These are phyloP conservation scores for Debaryomyces tyrocola DNA, from an alignment of 805 yeast species.

Conservation along the genomic window DNA sequence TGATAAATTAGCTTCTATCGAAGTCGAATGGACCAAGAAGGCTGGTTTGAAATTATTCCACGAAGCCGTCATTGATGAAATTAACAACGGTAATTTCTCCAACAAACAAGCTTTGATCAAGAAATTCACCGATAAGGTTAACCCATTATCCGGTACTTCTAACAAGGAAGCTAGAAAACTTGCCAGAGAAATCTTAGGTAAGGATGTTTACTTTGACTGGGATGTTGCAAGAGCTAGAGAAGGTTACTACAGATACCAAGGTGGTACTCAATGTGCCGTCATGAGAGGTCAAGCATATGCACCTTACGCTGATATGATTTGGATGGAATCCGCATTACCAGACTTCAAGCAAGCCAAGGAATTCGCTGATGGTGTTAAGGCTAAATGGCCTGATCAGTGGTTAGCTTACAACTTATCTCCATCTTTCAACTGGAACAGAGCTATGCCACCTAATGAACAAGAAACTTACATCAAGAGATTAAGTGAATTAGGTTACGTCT, in stretches of 20 bases:
- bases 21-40: slow-evolving; percentile 74
- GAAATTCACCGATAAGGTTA: slow-evolving; percentile 65
- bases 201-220: slow-evolving; percentile 90
- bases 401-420: slow-evolving; percentile 95
- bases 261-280: slow-evolving; percentile 96
- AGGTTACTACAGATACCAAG: slow-evolving; percentile 93
- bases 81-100: slow-evolving; percentile 56
- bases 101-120: slow-evolving; percentile 64
- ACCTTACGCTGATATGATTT: slow-evolving; percentile 90
- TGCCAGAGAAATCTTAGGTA: slow-evolving; percentile 74
- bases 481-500: slow-evolving; percentile 85
- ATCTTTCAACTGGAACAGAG: slow-evolving; percentile 96
- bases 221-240: slow-evolving; percentile 93
- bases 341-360: slow-evolving; percentile 91
- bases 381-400: slow-evolving; percentile 86
- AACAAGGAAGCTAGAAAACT: slow-evolving; percentile 76
- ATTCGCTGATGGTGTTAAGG: slow-evolving; percentile 88
- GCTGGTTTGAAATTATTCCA: slow-evolving; percentile 88
- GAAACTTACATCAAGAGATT: slow-evolving; percentile 86
- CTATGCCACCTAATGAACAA: slow-evolving; percentile 85
- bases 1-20: slow-evolving; percentile 66
- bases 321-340: slow-evolving; percentile 98
- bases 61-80: slow-evolving; percentile 86
- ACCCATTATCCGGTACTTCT: slow-evolving; percentile 74
- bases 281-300: slow-evolving; percentile 95